Base-by-base conservation (phyloP, 176 grass and related monocot genomes). In the Bromus sterilis region DNA sequence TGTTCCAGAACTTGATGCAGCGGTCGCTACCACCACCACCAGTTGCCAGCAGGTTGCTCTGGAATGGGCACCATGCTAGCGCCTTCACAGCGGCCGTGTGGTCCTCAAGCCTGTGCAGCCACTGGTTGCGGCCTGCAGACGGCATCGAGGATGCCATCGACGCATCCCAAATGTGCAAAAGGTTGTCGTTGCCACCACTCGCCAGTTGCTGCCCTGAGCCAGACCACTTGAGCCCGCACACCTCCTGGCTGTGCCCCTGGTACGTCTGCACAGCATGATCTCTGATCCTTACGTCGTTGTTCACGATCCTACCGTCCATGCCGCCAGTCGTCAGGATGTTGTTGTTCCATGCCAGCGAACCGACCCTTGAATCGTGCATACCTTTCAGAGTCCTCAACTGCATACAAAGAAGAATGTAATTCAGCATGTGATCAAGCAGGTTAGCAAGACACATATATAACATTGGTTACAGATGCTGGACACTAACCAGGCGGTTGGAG, bases 1-100 rank as follows among this genome's bases (percentile, higher is more conserved):
- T 89, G 78, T 89, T 86, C 87, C 87, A 89, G 73, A 89, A 89
- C 44, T 93, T 93, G 85, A 93, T 93, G 79, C 91, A 93, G 42
- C 85, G 58, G 34, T 93, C 91, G 7, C 81, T 84, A 2, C 81
- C 81, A 11, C 91, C 84, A 46, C 91, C 91, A 0, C 91, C 91
- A 10, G 88, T 85, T 2, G 88, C 88, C 2, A 93, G 69, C 82
- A 93, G 78, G 77, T 91, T 94, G 79, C 85, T 91, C 71, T 94
- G 91, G 79, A 94, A 94, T 4, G 91, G 88, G 64, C 91, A 94
- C 91, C 91, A 94, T 0, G 88, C 88, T 0, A 94, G 91, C 2
- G 91, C 88, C 76, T 94, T 94, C 55, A 94, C 91, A 3, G 91
- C 88, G 1, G 91, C 91, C 46, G 7, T 69, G 75, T 94, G 91